Conservation (phyloP, 768 basidiomycete genomes). For the Tricholomella constricta region DNA sequence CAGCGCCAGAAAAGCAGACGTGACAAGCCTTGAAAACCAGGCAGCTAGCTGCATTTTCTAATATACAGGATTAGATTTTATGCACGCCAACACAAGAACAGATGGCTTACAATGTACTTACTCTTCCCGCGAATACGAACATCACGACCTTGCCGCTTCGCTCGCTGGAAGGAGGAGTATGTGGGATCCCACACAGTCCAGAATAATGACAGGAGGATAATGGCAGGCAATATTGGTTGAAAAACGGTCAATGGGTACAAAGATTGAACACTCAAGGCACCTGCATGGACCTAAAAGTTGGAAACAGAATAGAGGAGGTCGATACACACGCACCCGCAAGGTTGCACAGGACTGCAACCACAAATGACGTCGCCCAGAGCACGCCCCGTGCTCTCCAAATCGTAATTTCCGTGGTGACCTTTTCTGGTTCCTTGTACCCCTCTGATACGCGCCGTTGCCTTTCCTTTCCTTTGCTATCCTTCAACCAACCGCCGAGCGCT, state of each 20-base stretch:
- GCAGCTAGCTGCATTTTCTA: conserved; percentile 60
- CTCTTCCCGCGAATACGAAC: conserved; percentile 67
- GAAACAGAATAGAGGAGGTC: not conserved
- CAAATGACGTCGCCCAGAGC: conserved; percentile 59
- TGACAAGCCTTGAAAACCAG: conserved; percentile 60
- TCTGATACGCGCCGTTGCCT: conserved; percentile 50
- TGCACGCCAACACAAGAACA: not conserved
- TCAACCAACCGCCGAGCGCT: conserved; percentile 73
- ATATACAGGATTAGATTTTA: conserved; percentile 9
- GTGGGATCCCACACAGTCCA: conserved; percentile 91
- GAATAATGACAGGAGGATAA: conserved; percentile 60
- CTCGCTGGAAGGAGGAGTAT: conserved; percentile 59
- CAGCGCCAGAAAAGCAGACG: conserved; percentile 46
- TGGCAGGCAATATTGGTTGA: conserved; percentile 46
- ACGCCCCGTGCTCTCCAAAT: conserved; percentile 72
- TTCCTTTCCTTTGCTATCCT: conserved; percentile 65
- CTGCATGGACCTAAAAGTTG: conserved; percentile 23
- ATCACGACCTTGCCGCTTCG: conserved; percentile 70
- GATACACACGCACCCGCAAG: conserved; percentile 43
- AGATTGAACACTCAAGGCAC: conserved; percentile 32
- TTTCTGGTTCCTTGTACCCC: conserved; percentile 42
- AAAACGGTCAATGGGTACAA: conserved; percentile 27
- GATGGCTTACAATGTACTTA: conserved; percentile 57
- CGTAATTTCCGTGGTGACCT: conserved; percentile 49
- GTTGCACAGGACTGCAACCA: conserved; percentile 43